Conservation (phyloP, 768 basidiomycete genomes). For the Pulveroboletus frians region DNA sequence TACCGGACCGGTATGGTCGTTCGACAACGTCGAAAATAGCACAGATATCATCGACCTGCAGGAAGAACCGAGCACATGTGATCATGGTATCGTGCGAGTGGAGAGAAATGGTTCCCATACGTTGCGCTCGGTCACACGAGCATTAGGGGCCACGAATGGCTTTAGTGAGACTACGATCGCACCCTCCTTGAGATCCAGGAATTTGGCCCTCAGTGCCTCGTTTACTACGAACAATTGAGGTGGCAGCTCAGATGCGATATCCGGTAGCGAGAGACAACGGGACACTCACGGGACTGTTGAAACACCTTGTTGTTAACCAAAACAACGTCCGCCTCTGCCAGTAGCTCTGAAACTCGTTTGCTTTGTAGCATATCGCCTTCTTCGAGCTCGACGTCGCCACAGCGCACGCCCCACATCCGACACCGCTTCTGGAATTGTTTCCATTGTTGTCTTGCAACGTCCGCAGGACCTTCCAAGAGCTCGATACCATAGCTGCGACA, state of each 20-base stretch:
- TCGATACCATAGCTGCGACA: slow-evolving; percentile 78
- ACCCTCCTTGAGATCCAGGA: slow-evolving; percentile 91
- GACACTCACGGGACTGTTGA: slow-evolving; percentile 57
- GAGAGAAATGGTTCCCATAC: slow-evolving; percentile 36
- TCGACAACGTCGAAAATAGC: slow-evolving; percentile 78
- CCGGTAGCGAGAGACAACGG: background rate
- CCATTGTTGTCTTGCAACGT: slow-evolving; percentile 72
- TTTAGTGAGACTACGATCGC: slow-evolving; percentile 85
- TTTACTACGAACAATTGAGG: slow-evolving; percentile 53
- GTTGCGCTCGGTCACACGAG: slow-evolving; percentile 80
- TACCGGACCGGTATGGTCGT: slow-evolving; percentile 60
- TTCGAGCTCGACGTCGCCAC: slow-evolving; percentile 72
- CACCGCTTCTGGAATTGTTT: slow-evolving; percentile 72
- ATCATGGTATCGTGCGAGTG: background rate
- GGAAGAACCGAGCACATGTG: background rate
- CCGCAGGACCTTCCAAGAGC: slow-evolving; percentile 71
- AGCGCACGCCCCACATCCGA: slow-evolving; percentile 84
- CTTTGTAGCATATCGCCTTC: slow-evolving; percentile 84
- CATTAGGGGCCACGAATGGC: slow-evolving; percentile 75
- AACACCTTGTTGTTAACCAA: slow-evolving; percentile 89
- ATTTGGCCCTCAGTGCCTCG: slow-evolving; percentile 79
- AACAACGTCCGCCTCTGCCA: slow-evolving; percentile 84
- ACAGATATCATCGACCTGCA: slow-evolving; percentile 69
- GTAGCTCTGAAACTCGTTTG: slow-evolving; percentile 57
- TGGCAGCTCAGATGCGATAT: background rate